Base-by-base conservation (phyloP, 495 filamentous ascomycete genomes). In the Aspergillus diversus region DNA sequence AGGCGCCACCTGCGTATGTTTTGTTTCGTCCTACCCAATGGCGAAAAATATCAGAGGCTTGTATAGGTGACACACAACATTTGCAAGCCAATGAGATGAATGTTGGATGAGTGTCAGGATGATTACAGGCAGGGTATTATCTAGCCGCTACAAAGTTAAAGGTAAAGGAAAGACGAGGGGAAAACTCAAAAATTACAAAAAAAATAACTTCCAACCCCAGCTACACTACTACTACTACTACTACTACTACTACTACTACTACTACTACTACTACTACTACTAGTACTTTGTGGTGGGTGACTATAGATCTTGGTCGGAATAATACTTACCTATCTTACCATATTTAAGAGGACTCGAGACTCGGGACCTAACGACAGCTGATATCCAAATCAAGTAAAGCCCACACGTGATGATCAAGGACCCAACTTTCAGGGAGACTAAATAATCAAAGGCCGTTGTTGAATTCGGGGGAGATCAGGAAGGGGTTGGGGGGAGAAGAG, bases 381-480 rank as follows among this genome's bases (percentile, higher is more conserved):
- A n/a, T 50, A 31, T 17, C 47, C 27, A 50, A 27, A 50, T 50
- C 15, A 4, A 50, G 15, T 21, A 50, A 47, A 31, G 16, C 43
- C 48, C 12, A 55, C 61, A 64, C 61, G 61, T 64, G 61, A 64
- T 39, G 33, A 57, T 57, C 56, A 49, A 50, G 57, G 33, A 59
- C 27, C 61, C 61, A 52, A 53, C 55, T 34, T 31, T 53, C 55
- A 64, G 61, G 61, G 39, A 54, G 48, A 39, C 55, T 33, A 33
- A 34, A 21, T n/a, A 27, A 35, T 31, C 15, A 7, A 57, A 43
- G 55, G 55, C 33, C 27, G 47, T 21, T 27, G 21, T 27, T 27
- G 21, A 27, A 27, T 27, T 27, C 21, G 21, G 21, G 21, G 21
- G 21, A 27, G 2, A 27, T 27, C 21, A 27, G 21, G 34, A 33